These are phyloP conservation scores for Pelagomonas calceolata DNA, from an alignment of 108 stramenopile genomes.

Conservation along the genomic window DNA sequence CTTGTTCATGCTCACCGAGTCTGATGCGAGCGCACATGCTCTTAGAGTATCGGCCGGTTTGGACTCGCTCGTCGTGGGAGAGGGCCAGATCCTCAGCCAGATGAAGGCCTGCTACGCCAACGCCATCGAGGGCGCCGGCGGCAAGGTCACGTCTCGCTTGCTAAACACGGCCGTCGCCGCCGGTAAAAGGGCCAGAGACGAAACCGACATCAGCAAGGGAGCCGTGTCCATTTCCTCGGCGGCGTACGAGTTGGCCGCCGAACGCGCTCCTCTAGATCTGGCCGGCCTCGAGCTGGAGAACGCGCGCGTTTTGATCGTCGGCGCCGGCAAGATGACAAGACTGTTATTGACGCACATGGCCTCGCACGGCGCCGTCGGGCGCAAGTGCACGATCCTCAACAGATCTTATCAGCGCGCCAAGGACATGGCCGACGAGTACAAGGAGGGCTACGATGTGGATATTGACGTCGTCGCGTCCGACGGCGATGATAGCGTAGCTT, in stretches of 20 bases:
- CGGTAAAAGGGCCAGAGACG: conserved; percentile 88
- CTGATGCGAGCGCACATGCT: conserved; percentile 94
- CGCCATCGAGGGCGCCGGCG: conserved; percentile 89
- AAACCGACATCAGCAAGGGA: conserved; percentile 86
- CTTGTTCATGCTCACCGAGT: conserved; percentile 83
- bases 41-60: conserved; percentile 91
- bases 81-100: conserved; percentile 95
- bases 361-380: conserved; percentile 59
- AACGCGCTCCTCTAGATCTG: conserved; percentile 50
- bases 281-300: conserved; percentile 67
- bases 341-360: conserved; percentile 87
- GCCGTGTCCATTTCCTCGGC: conserved; percentile 79
- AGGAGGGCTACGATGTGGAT: conserved; percentile 56
- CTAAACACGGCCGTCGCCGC: conserved; percentile 89
- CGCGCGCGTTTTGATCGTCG: conserved; percentile 79
- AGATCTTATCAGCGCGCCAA: conserved; percentile 30
- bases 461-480: conserved; percentile 77
- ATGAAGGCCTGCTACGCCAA: conserved; percentile 88
- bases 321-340: conserved; percentile 96
- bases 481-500: conserved; percentile 38
- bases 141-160: conserved; percentile 82
- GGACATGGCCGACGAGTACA: no score
- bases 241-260: conserved; percentile 78
- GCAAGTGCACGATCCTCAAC: conserved; percentile 89
- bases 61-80: conserved; percentile 95